phyloP scores from a whole-genome alignment of 139 green algal species.

The Trebouxia sp. region DNA sequence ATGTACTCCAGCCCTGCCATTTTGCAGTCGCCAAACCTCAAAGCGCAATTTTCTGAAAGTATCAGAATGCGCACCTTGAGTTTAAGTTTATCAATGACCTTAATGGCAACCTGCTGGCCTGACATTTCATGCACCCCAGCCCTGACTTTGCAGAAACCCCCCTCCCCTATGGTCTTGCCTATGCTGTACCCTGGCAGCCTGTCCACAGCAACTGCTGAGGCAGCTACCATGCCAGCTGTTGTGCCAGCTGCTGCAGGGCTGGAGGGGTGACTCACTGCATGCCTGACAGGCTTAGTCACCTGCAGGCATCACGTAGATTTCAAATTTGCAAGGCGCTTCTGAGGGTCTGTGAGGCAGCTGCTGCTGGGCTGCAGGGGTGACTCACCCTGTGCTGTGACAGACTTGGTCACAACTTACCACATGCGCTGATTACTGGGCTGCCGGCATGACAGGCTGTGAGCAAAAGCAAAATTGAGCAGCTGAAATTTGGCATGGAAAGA shows the following conservation, averaged over 20 bases:
- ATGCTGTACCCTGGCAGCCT: constrained; percentile 72
- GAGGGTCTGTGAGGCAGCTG: not conserved
- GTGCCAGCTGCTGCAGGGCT: constrained; percentile 14
- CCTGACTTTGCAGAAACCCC: constrained; percentile 79
- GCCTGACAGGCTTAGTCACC: not conserved
- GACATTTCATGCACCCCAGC: constrained; percentile 68
- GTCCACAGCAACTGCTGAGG: not conserved
- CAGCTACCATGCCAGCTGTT: not conserved
- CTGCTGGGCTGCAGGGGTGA: not conserved
- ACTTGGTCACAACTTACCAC: too few relatives aligned
- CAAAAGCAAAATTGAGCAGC: too few relatives aligned
- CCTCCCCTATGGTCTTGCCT: constrained; percentile 79
- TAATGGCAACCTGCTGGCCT: constrained; percentile 75
- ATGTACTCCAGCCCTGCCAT: constrained; percentile 65
- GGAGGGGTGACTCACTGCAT: not conserved
- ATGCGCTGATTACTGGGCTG: too few relatives aligned
- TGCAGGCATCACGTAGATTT: not conserved
- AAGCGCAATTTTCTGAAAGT: too few relatives aligned
- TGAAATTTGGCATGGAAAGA: too few relatives aligned
- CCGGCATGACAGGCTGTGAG: too few relatives aligned
- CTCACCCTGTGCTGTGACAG: too few relatives aligned
- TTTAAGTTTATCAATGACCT: constrained; percentile 84
- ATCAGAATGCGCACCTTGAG: constrained; percentile 55
- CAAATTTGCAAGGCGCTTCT: not conserved
- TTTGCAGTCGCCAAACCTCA: constrained; percentile 84